These are phyloP conservation scores for Ophiostoma perfectum DNA, from an alignment of 2,329 filamentous ascomycete species.

Conservation along the genomic window DNA sequence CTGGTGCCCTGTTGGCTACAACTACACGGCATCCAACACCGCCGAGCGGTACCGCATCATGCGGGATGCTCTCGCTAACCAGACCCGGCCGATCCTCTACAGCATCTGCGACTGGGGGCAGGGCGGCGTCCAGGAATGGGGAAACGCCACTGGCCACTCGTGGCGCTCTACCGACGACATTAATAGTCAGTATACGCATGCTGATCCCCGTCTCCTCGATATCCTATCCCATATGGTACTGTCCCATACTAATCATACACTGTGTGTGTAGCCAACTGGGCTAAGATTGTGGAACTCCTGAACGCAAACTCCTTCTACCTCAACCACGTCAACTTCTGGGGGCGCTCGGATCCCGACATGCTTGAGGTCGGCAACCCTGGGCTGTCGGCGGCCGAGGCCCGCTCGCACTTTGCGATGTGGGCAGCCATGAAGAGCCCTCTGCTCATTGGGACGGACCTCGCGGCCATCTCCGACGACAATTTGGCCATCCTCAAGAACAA, in stretches of 20 bases:
- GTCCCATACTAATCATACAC: not conserved
- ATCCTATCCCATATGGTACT: too few relatives aligned
- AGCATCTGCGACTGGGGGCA: constrained; percentile 45
- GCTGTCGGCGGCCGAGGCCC: constrained; percentile 41
- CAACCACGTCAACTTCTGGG: constrained; percentile 44
- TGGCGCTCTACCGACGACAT: constrained; percentile 33
- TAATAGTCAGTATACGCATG: not conserved
- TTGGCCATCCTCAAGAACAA: constrained; percentile 41
- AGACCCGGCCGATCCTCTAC: constrained; percentile 40
- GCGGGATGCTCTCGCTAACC: constrained; percentile 39
- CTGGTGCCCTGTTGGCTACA: constrained; percentile 38
- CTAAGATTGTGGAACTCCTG: constrained; percentile 36
- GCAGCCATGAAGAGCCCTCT: constrained; percentile 46
- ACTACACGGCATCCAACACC: constrained; percentile 42
- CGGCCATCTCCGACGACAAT: constrained; percentile 34
- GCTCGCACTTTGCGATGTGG: constrained; percentile 50
- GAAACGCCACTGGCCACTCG: constrained; percentile 39
- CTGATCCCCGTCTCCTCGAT: not conserved
- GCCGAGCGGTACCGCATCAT: constrained; percentile 41
- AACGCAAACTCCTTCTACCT: constrained; percentile 46
- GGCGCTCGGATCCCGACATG: constrained; percentile 48
- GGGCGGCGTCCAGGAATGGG: constrained; percentile 42
- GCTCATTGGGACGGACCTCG: constrained; percentile 43
- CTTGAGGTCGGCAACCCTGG: constrained; percentile 47
- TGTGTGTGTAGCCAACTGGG: constrained; percentile 20